Evolutionary conservation across 2,329 filamentous ascomycete species (phyloP).

Genomic region (Talaromyces sp.): DNA sequence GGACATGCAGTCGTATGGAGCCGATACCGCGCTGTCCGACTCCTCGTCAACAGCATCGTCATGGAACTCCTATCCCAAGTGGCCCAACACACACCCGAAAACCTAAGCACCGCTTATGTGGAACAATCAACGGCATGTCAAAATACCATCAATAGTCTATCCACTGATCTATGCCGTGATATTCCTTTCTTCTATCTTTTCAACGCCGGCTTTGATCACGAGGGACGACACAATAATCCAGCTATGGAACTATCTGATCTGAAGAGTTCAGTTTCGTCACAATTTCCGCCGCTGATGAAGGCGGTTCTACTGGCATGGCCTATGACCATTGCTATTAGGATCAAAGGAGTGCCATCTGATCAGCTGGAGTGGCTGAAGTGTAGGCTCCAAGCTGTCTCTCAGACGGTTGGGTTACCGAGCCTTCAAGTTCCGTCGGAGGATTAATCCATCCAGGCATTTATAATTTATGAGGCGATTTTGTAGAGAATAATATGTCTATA

Average conservation of each 20-base stretch:
- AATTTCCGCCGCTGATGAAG: conserved; percentile 2
- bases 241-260: neutral
- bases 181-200: conserved; percentile 3
- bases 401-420: neutral
- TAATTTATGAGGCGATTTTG: no score
- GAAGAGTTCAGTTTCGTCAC: neutral
- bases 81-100: neutral
- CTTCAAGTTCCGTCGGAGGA: neutral
- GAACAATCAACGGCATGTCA: neutral
- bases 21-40: conserved; percentile 23
- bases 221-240: neutral
- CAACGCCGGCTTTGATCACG: neutral
- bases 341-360: neutral
- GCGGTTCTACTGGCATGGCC: conserved; percentile 20
- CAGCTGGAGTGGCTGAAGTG: conserved; percentile 17
- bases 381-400: neutral
- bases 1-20: conserved; percentile 25
- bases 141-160: neutral
- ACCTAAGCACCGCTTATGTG: neutral
- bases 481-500: neutral
- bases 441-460: neutral
- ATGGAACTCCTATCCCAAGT: conserved; percentile 12
- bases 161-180: conserved; percentile 4
- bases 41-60: conserved; percentile 24
- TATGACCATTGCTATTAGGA: conserved; percentile 16